Evolutionary conservation across 768 basidiomycete genomes (phyloP).

Genomic region (Suillus luteus): DNA sequence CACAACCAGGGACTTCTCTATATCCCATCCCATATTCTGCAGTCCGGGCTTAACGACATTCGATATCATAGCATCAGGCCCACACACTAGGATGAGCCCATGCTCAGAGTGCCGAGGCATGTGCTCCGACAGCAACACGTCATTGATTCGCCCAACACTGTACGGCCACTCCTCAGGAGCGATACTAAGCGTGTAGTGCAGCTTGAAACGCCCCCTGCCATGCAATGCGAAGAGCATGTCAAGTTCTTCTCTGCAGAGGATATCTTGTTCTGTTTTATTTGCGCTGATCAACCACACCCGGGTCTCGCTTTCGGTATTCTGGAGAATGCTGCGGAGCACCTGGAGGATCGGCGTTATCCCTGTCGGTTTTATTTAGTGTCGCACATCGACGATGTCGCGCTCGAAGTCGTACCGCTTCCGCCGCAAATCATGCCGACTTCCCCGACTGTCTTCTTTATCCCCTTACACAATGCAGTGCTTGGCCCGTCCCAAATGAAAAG

Average conservation of each 20-base stretch:
- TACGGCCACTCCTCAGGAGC: constrained; percentile 40
- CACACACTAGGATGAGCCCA: constrained; percentile 50
- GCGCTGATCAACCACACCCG: constrained; percentile 50
- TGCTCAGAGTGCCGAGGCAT: constrained; percentile 44
- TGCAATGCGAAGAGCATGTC: constrained; percentile 37
- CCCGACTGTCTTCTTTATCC: constrained; percentile 34
- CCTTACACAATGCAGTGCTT: constrained; percentile 40
- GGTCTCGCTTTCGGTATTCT: constrained; percentile 41
- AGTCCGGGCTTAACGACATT: constrained; percentile 34
- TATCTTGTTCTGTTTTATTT: constrained; percentile 51
- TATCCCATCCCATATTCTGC: constrained; percentile 38
- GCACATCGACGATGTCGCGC: constrained; percentile 1
- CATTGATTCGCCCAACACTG: constrained; percentile 43
- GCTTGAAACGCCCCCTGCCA: constrained; percentile 33
- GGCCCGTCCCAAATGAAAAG: constrained; percentile 55
- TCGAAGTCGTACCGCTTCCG: constrained; percentile 46
- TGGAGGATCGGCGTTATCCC: constrained; percentile 62
- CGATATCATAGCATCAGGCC: constrained; percentile 46
- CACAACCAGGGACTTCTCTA: constrained; percentile 34
- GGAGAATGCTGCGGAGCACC: constrained; percentile 49
- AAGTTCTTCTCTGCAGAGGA: constrained; percentile 52
- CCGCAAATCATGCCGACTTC: constrained; percentile 58
- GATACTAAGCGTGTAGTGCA: constrained; percentile 46
- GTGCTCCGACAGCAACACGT: constrained; percentile 38
- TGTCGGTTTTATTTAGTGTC: constrained; percentile 12